These are phyloP conservation scores for Oryza meyeriana DNA, from an alignment of 176 grass and related monocot species.

Conservation along the genomic window DNA sequence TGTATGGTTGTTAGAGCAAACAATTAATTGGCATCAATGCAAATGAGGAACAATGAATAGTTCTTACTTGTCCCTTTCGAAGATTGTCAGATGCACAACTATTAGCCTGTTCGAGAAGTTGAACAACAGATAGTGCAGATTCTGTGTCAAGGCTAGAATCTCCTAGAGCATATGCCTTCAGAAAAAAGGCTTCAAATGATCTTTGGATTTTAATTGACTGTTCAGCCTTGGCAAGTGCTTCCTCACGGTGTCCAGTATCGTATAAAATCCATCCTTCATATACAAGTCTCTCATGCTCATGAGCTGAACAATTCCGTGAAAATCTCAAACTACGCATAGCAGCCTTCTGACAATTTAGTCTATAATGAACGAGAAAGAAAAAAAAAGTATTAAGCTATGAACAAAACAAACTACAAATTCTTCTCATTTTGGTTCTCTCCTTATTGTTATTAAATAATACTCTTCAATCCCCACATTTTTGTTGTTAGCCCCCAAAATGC, in stretches of 20 bases:
- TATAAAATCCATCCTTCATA: constrained; percentile 98
- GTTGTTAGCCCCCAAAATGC: not conserved
- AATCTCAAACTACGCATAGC: constrained; percentile 79
- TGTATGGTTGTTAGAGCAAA: not conserved
- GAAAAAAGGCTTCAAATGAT: constrained; percentile 96
- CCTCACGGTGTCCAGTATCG: constrained; percentile 77
- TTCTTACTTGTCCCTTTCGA: constrained; percentile 88
- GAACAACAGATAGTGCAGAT: constrained; percentile 67
- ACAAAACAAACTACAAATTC: not conserved
- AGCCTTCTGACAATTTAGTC: constrained; percentile 88
- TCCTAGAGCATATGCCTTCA: constrained; percentile 86
- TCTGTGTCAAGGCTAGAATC: constrained; percentile 67
- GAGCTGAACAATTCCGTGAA: constrained; percentile 63
- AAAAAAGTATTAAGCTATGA: not conserved
- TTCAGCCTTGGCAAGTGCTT: constrained; percentile 86
- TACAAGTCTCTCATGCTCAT: constrained; percentile 79
- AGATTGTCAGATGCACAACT: constrained; percentile 96
- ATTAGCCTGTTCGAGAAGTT: constrained; percentile 80
- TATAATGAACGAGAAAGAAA: constrained; percentile 9
- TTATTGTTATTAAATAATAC: not conserved
- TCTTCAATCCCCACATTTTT: not conserved
- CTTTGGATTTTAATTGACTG: constrained; percentile 70
- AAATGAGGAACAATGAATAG: not conserved
- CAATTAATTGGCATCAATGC: not conserved
- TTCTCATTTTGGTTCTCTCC: not conserved